Evolutionary conservation across 2,329 filamentous ascomycete genomes (phyloP), one percentile per base, ranked within the genome.

Genomic region (Dothideomycetes sp.): DNA sequence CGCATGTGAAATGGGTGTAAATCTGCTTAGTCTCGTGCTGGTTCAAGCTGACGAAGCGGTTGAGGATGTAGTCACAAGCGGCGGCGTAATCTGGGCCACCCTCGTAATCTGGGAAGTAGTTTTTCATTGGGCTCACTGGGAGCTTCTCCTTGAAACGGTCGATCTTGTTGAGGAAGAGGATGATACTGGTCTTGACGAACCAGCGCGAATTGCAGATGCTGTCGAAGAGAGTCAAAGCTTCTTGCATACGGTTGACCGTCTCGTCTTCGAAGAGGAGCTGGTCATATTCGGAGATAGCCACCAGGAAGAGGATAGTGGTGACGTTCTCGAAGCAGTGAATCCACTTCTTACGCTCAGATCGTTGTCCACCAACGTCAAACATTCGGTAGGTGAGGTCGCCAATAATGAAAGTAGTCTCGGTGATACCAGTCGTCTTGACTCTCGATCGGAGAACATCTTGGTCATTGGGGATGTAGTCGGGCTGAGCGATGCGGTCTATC

Each of bases 1-100:
- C 91, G 62, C 91, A 96, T 37, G 91, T 98, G 68, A 98, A 98
- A 66, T 96, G 91, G 44, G 91, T 98, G 73, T 98, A 98, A 63
- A 98, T 96, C 65, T 98, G 91, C 74, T 98, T 98, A 40, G 87
- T 94, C 71, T 96, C 91, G 62, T 95, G 89, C 67, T 96, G 91
- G 70, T 98, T 98, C 60, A 98, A 72, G 60, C 57, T 59, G 43
- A 96, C 91, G 65, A 98, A 98, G 60, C 91, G 79, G 75, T 96
- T 96, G 47, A 98, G 77, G 56, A 98, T 96, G 69, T 98, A 98
- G 64, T 98, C 89, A 69, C 91, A 98, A 29, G 91, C 91, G 37
- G 86, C 83, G 31, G 83, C 81, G 58, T 98, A 98, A 65, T 98
- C 89, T 52, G 94, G 83, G 52, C 91, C 91, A 51, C 89, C 85